phyloP scores from a whole-genome alignment of 2,329 filamentous ascomycete genomes.

The Aureobasidium mangrovei region DNA sequence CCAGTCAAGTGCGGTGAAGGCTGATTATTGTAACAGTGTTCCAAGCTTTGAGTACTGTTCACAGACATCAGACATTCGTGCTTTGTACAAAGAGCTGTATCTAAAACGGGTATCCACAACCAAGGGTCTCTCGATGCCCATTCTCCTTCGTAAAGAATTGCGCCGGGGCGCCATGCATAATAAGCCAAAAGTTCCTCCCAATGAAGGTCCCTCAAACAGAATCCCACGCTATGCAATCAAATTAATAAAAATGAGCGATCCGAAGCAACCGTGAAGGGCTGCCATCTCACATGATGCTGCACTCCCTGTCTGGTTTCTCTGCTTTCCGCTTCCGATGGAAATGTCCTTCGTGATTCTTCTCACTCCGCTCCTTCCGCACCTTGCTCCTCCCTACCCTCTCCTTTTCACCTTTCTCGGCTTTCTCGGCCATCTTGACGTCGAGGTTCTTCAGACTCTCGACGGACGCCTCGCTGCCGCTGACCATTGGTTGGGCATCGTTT shows the following conservation, averaged over 20 bases:
- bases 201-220: not conserved
- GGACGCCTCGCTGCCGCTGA: constrained; percentile 9
- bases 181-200: not conserved
- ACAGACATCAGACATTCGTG: not conserved
- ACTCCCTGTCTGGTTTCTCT: constrained; percentile 17
- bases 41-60: not conserved
- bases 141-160: not conserved
- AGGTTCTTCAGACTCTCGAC: constrained; percentile 12
- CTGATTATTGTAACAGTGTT: too few species aligned
- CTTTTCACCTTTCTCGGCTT: not conserved
- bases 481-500: not conserved
- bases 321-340: constrained; percentile 14
- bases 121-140: not conserved
- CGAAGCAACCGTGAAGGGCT: not conserved
- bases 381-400: constrained; percentile 7
- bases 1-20: not conserved
- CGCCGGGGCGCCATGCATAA: not conserved
- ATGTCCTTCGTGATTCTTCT: constrained; percentile 11
- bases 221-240: constrained; percentile 7
- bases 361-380: constrained; percentile 7
- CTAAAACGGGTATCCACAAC: not conserved
- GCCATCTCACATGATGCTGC: constrained; percentile 15
- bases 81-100: constrained; percentile 4
- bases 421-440: constrained; percentile 9
- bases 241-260: constrained; percentile 1